These are phyloP conservation scores for Pythium apleroticum DNA, from an alignment of 352 stramenopile species.

Conservation along the genomic window DNA sequence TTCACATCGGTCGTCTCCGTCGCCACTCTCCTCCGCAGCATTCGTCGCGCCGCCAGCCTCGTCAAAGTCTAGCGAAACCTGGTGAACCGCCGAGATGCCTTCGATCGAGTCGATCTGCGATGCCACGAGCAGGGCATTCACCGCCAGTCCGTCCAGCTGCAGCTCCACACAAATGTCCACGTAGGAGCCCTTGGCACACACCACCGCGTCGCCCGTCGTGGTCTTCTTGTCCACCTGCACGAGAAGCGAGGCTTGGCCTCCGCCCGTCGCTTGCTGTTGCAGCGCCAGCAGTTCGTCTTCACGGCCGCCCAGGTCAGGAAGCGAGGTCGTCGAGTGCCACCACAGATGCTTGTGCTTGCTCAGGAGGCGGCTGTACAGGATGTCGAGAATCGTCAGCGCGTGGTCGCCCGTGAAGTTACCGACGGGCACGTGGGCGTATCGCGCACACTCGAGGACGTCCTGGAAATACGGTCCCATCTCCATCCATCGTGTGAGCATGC, in stretches of 20 bases:
- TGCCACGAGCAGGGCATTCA: slow-evolving; percentile 75
- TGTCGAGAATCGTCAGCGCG: slow-evolving; percentile 91
- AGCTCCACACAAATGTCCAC: slow-evolving; percentile 72
- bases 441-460: slow-evolving; percentile 83
- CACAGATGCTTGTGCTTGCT: slow-evolving; percentile 93
- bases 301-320: slow-evolving; percentile 89
- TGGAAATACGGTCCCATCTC: slow-evolving; percentile 89
- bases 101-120: slow-evolving; percentile 76
- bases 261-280: slow-evolving; percentile 57
- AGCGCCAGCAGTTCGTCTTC: slow-evolving; percentile 80
- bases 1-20: slow-evolving; percentile 74
- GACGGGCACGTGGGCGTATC: slow-evolving; percentile 93
- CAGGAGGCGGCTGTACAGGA: slow-evolving; percentile 91
- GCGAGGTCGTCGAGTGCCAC: slow-evolving; percentile 91
- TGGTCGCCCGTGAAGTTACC: slow-evolving; percentile 94
- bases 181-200: slow-evolving; percentile 93
- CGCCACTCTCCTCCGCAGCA: slow-evolving; percentile 15
- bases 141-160: slow-evolving; percentile 67
- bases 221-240: slow-evolving; percentile 43
- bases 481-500: slow-evolving; percentile 73
- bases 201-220: slow-evolving; percentile 50
- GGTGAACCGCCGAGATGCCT: slow-evolving; percentile 40
- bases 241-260: slow-evolving; percentile 8
- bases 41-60: slow-evolving; percentile 25
- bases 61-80: slow-evolving; percentile 74